Conservation (phyloP, 2,329 filamentous ascomycete genomes). For the Colletotrichum truncatum region DNA sequence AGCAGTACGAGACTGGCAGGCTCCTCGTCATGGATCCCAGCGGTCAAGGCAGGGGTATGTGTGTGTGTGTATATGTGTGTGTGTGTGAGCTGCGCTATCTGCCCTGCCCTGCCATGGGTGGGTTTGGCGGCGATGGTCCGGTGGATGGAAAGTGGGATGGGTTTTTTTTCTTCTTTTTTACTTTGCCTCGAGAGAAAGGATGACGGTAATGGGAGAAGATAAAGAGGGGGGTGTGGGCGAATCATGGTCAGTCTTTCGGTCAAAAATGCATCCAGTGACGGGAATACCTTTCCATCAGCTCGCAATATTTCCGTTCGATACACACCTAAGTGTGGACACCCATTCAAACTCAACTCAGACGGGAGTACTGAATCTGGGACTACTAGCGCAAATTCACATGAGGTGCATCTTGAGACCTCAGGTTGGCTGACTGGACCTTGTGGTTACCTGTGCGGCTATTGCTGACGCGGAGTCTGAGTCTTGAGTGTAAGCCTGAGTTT, state of each 20-base stretch:
- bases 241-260: constrained; percentile 27
- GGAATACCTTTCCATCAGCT: neutral
- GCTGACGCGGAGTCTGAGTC: constrained; percentile 5
- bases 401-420: neutral
- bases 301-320: neutral
- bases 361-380: too few relatives aligned
- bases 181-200: neutral
- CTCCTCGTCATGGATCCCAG: neutral
- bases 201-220: neutral
- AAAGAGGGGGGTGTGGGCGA: constrained; percentile 9
- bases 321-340: neutral
- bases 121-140: constrained; percentile 17
- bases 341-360: too few relatives aligned
- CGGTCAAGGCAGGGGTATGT: neutral
- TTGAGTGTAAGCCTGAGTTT: neutral
- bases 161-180: neutral
- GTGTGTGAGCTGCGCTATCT: neutral
- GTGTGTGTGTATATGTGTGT: neutral
- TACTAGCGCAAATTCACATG: neutral
- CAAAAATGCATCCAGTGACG: constrained; percentile 6
- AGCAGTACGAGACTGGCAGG: neutral
- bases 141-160: constrained; percentile 24
- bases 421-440: neutral
- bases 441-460: constrained; percentile 2
- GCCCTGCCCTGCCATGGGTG: constrained; percentile 7